Percentiles rank a stretch among this genome's conserved stretches.
Evolutionary conservation across 2,329 filamentous ascomycete genomes (phyloP).

Genomic region (Cordyceps cateniannulata): DNA sequence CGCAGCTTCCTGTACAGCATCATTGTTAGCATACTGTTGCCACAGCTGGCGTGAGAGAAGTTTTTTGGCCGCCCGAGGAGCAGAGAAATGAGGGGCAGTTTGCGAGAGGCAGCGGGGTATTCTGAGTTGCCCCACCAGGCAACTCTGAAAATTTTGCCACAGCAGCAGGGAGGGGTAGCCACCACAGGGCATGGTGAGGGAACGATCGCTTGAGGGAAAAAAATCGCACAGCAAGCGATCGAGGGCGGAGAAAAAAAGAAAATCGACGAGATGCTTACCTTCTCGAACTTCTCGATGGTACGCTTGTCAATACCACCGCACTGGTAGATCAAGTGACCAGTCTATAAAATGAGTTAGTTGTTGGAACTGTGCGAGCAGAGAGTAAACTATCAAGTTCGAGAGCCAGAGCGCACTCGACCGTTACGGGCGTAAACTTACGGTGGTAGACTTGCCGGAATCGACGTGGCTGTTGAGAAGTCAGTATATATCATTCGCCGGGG

Average conservation of each 20-base stretch:
- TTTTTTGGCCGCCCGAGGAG: neutral
- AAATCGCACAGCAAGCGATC: conserved; percentile 9
- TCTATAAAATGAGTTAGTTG: conserved; percentile 36
- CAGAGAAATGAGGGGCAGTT: neutral
- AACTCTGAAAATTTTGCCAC: conserved; percentile 19
- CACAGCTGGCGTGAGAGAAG: neutral
- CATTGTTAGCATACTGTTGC: conserved; percentile 15
- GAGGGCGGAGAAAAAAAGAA: neutral
- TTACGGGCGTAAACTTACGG: conserved; percentile 53
- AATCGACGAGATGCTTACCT: conserved; percentile 55
- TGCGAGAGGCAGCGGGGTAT: conserved; percentile 13
- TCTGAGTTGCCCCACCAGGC: conserved; percentile 16
- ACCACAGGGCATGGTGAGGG: conserved; percentile 18
- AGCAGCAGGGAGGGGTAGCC: conserved; percentile 15
- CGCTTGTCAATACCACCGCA: conserved; percentile 99
- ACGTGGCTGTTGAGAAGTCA: conserved; percentile 61
- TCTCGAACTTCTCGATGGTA: conserved; percentile 99
- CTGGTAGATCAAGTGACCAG: conserved; percentile 98
- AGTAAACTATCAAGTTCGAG: conserved; percentile 5
- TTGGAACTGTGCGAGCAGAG: neutral
- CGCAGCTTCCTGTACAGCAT: conserved; percentile 75
- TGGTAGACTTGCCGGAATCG: conserved; percentile 99
- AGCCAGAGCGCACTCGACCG: neutral
- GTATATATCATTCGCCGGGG: conserved; percentile 20
- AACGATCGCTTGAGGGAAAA: conserved; percentile 8